Conservation (phyloP, 2,329 filamentous ascomycete species). For the Verticillium nonalfalfae region DNA sequence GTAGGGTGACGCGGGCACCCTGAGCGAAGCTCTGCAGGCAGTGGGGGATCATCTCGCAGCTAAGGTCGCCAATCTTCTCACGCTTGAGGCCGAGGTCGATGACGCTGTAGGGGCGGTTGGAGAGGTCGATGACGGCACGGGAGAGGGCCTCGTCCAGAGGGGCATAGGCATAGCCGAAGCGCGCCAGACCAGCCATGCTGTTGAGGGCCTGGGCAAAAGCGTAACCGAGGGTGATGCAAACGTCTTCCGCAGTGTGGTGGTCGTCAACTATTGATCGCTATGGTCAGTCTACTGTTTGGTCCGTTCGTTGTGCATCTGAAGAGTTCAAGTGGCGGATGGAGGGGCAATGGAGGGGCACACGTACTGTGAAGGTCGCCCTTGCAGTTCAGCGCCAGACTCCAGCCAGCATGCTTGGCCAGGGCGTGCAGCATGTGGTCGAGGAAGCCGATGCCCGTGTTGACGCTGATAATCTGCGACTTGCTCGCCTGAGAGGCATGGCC, state of each 20-base stretch:
- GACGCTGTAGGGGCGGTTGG: conserved; percentile 82
- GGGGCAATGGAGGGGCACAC: conserved; percentile 22
- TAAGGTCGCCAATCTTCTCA: conserved; percentile 90
- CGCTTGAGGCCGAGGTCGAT: conserved; percentile 78
- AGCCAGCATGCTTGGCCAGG: conserved; percentile 89
- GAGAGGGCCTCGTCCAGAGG: conserved; percentile 94
- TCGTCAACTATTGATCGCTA: conserved; percentile 66
- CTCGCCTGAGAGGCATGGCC: conserved; percentile 80
- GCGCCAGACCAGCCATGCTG: conserved; percentile 71
- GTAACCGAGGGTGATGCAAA: conserved; percentile 81
- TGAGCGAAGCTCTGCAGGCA: conserved; percentile 92
- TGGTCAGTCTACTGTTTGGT: too few species aligned
- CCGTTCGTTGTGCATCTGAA: background rate
- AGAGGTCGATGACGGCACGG: conserved; percentile 89
- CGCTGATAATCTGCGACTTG: conserved; percentile 75
- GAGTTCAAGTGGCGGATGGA: background rate
- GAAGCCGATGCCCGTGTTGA: conserved; percentile 94
- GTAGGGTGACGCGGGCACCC: conserved; percentile 83
- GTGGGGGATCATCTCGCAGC: conserved; percentile 95
- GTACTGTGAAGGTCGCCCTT: conserved; percentile 86
- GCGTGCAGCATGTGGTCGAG: conserved; percentile 99
- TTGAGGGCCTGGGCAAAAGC: conserved; percentile 80
- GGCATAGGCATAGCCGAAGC: conserved; percentile 87
- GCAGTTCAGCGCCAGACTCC: conserved; percentile 79
- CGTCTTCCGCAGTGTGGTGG: conserved; percentile 96